A percentile compares a stretch with the other conserved stretches of the same genome.
These are phyloP conservation scores for Suillus bovinus DNA, from an alignment of 768 basidiomycete species.

Conservation along the genomic window DNA sequence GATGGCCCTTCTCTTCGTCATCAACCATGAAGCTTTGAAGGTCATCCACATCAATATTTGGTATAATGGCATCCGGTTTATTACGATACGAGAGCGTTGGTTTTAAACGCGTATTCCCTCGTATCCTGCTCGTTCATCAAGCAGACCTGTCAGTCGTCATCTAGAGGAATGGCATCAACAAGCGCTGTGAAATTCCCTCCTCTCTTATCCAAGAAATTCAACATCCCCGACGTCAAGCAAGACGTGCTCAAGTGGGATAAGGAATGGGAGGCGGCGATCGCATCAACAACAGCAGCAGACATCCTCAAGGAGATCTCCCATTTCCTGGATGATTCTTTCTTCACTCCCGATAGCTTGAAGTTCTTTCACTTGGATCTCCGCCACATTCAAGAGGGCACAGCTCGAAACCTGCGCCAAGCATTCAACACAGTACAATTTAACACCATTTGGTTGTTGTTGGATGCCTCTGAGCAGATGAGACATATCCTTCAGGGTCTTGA, in stretches of 20 bases:
- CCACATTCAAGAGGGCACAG: background rate
- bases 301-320: conserved; percentile 12
- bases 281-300: conserved; percentile 12
- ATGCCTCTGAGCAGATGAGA: conserved; percentile 13
- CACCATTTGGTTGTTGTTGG: conserved; percentile 20
- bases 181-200: background rate
- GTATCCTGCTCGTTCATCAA: background rate
- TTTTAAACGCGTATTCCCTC: background rate
- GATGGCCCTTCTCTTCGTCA: background rate
- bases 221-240: conserved; percentile 9
- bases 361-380: background rate
- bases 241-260: conserved; percentile 20
- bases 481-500: conserved; percentile 19
- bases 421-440: conserved; percentile 7
- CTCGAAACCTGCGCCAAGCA: background rate
- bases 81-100: background rate
- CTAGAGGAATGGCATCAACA: background rate
- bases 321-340: background rate
- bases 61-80: background rate
- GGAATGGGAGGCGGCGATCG: conserved; percentile 20
- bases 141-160: background rate
- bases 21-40: background rate
- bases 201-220: conserved; percentile 2
- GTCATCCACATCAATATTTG: background rate
- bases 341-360: background rate